Evolutionary conservation across 2,329 filamentous ascomycete species (phyloP), one percentile per base, ranked within the genome.

Genomic region (Aureobasidium subglaciale): DNA sequence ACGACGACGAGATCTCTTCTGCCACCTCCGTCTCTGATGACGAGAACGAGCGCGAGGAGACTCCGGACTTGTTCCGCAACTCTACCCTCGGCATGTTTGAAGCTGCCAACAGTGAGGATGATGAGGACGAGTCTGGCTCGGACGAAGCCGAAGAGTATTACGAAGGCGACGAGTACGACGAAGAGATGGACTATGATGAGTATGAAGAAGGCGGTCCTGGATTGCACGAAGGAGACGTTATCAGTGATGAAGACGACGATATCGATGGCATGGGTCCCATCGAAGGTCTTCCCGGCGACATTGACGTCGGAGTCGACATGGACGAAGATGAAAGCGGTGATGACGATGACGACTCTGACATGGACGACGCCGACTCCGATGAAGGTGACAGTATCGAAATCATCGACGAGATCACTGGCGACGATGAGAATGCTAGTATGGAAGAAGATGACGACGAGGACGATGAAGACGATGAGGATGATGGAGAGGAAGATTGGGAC

Each of bases 41-140:
- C 24, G 63, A 65, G 10, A 63, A 67, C 9, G 66, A 69, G 56
- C 85, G 90, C 41, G 90, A 96, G 70, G 93, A 97, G 68, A 99
- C 95, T 5, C 93, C 95, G 27, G 93, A 99, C 72, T 79, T 99
- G 18, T 97, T 96, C 75, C 87, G 95, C 53, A 96, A 97, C 70
- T 97, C 93, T 2, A 90, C 95, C 1, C 77, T 99, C 20, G 92
- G 93, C 48, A 95, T 97, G 84, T 85, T 96, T 53, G 93, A 97
- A 68, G 86, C 88, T 61, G 83, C 85, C 48, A 83, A 87, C 57
- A 86, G 90, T 58, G 86, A 88, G 59, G 89, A 92, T 60, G 90
- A 89, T 48, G 90, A 88, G 30, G 87, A 89, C 29, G 85, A 84
- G 13, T 80, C 79, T 15, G 86, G 85, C 58, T 83, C 88, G 57